phyloP scores from a whole-genome alignment of 257 asterid genomes.

The Primulina huaijiensis region DNA sequence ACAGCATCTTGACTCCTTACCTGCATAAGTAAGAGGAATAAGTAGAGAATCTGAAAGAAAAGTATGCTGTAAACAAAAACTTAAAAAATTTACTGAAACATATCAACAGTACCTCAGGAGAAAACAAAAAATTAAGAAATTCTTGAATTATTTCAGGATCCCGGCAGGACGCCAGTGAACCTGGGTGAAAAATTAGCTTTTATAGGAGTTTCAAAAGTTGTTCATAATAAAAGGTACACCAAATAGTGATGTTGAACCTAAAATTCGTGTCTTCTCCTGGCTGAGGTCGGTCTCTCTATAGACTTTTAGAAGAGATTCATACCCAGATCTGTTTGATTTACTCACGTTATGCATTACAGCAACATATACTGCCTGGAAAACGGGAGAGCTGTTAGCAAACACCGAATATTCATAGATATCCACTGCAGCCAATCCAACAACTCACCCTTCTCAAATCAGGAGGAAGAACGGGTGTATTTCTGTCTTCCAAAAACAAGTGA shows the following conservation, averaged over 20 bases:
- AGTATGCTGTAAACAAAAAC: background rate
- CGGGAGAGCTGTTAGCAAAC: constrained; percentile 23
- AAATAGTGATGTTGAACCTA: constrained; percentile 43
- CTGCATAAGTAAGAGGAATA: constrained; percentile 32
- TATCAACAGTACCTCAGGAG: constrained; percentile 57
- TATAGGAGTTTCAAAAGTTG: constrained; percentile 23
- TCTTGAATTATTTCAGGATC: constrained; percentile 77
- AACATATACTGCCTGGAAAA: constrained; percentile 77
- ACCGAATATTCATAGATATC: constrained; percentile 9
- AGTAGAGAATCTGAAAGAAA: constrained; percentile 9
- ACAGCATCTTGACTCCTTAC: constrained; percentile 95
- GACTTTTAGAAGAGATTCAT: constrained; percentile 68
- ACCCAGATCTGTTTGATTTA: constrained; percentile 68
- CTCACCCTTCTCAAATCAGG: constrained; percentile 91
- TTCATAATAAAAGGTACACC: background rate
- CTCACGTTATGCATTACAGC: constrained; percentile 62
- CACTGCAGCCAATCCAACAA: constrained; percentile 8
- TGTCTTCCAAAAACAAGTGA: constrained; percentile 60
- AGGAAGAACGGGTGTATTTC: constrained; percentile 66
- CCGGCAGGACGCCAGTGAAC: constrained; percentile 59
- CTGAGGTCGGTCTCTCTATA: constrained; percentile 93
- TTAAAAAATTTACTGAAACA: background rate
- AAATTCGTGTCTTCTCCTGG: constrained; percentile 88
- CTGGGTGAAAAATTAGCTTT: constrained; percentile 36
- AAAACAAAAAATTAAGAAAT: constrained; percentile 67